These are phyloP conservation scores for Cyclocybe cylindracea DNA, from an alignment of 768 basidiomycete genomes.

Conservation along the genomic window DNA sequence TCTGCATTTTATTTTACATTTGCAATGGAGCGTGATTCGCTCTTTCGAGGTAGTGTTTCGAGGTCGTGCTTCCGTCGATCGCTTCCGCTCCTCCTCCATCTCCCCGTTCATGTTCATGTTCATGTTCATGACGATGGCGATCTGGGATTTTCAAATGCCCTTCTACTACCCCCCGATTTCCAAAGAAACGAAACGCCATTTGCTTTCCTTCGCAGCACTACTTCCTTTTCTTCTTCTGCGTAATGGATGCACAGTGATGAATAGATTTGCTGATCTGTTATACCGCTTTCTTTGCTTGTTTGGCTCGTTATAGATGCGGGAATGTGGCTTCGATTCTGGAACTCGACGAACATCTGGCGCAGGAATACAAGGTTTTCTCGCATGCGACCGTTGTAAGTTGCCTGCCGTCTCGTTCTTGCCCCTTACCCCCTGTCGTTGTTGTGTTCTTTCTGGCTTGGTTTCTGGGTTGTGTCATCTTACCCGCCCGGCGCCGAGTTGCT, in stretches of 20 bases:
- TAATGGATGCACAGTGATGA: background rate
- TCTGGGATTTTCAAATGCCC: too few relatives aligned
- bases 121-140: too few relatives aligned
- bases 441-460: conserved; percentile 3
- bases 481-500: too few relatives aligned
- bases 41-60: too few relatives aligned
- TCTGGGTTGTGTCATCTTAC: background rate
- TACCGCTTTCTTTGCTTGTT: conserved; percentile 1
- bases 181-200: background rate
- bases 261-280: conserved; percentile 4
- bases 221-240: background rate
- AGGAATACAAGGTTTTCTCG: conserved; percentile 95
- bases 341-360: conserved; percentile 88
- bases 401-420: too few relatives aligned
- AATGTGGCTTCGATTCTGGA: conserved; percentile 95
- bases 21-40: too few relatives aligned
- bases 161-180: background rate
- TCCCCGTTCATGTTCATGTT: too few relatives aligned
- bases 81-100: too few relatives aligned
- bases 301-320: conserved; percentile 65
- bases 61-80: too few relatives aligned
- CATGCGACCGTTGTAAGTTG: conserved; percentile 81
- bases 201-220: background rate
- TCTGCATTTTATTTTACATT: too few relatives aligned
- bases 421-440: background rate